phyloP scores from a whole-genome alignment of 2,329 filamentous ascomycete species.

The Cercospora nicotianae region DNA sequence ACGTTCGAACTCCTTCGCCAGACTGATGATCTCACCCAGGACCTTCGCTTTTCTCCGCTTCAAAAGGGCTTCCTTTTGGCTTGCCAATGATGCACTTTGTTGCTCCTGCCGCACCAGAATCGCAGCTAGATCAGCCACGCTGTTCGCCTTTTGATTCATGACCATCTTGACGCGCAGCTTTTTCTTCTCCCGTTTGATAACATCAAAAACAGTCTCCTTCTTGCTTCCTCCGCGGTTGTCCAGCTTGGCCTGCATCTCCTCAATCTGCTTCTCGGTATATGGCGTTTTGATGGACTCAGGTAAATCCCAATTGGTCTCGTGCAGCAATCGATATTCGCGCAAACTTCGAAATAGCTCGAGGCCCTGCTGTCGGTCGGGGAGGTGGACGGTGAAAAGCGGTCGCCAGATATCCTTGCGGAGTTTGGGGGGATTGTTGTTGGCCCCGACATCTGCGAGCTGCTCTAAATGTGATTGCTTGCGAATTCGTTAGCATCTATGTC shows the following conservation, averaged over 20 bases:
- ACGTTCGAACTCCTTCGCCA: constrained; percentile 21
- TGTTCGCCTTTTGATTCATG: constrained; percentile 66
- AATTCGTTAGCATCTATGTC: not conserved
- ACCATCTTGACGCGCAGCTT: constrained; percentile 56
- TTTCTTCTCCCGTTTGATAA: constrained; percentile 41
- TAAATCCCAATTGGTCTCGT: constrained; percentile 55
- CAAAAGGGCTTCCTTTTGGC: constrained; percentile 22
- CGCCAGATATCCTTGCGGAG: constrained; percentile 64
- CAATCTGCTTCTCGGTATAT: constrained; percentile 42
- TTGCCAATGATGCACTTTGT: constrained; percentile 32
- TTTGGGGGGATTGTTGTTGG: constrained; percentile 59
- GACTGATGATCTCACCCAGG: constrained; percentile 25
- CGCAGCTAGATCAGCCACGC: constrained; percentile 60
- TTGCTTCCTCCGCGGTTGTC: constrained; percentile 36
- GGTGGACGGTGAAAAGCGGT: constrained; percentile 59
- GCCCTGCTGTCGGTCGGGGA: constrained; percentile 51
- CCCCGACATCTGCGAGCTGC: constrained; percentile 63
- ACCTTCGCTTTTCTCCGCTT: constrained; percentile 20
- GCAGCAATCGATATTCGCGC: constrained; percentile 60
- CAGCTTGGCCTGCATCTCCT: constrained; percentile 45
- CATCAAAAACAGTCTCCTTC: constrained; percentile 35
- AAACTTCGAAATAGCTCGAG: constrained; percentile 59
- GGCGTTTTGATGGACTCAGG: constrained; percentile 38
- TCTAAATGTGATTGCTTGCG: constrained; percentile 43
- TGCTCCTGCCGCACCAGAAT: constrained; percentile 54